Conservation (phyloP, 2,329 filamentous ascomycete species). For the Aureobasidium sp. region DNA sequence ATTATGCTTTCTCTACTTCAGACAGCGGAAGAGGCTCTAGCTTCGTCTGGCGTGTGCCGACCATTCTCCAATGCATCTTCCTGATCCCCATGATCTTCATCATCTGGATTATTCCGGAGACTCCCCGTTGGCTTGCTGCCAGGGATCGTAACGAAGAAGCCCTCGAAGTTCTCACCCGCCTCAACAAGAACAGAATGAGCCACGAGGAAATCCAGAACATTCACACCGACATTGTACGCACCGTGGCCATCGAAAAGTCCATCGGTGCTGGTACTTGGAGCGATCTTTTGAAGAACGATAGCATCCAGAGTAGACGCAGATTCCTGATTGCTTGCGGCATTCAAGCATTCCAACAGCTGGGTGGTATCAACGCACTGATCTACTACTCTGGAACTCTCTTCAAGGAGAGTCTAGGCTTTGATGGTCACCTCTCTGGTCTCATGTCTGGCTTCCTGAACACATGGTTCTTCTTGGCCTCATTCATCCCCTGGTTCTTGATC, state of each 20-base stretch:
- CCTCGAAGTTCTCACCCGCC: conserved; percentile 46
- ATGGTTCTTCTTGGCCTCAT: conserved; percentile 35
- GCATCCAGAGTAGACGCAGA: conserved; percentile 23
- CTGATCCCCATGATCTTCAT: conserved; percentile 33
- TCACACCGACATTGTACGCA: conserved; percentile 24
- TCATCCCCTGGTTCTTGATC: conserved; percentile 36
- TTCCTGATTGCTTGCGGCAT: conserved; percentile 26
- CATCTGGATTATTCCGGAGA: conserved; percentile 47
- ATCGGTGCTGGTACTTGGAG: conserved; percentile 33
- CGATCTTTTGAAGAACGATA: conserved; percentile 25
- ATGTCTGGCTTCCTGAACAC: conserved; percentile 32
- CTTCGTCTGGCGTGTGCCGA: conserved; percentile 37
- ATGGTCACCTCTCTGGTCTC: conserved; percentile 22
- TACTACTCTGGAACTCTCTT: conserved; percentile 28
- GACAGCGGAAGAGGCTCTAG: conserved; percentile 20
- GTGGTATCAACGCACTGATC: conserved; percentile 26
- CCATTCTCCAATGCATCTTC: conserved; percentile 38
- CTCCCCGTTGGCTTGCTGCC: conserved; percentile 52
- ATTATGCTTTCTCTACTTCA: conserved; percentile 35
- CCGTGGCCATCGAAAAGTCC: conserved; percentile 21
- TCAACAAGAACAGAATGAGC: conserved; percentile 24
- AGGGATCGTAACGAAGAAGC: conserved; percentile 52
- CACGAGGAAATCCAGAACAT: conserved; percentile 21
- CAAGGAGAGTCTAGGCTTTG: conserved; percentile 23
- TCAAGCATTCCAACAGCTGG: conserved; percentile 26